Evolutionary conservation across 2,329 filamentous ascomycete species (phyloP), one percentile per base, ranked within the genome.

Genomic region (Penicillium sp.): DNA sequence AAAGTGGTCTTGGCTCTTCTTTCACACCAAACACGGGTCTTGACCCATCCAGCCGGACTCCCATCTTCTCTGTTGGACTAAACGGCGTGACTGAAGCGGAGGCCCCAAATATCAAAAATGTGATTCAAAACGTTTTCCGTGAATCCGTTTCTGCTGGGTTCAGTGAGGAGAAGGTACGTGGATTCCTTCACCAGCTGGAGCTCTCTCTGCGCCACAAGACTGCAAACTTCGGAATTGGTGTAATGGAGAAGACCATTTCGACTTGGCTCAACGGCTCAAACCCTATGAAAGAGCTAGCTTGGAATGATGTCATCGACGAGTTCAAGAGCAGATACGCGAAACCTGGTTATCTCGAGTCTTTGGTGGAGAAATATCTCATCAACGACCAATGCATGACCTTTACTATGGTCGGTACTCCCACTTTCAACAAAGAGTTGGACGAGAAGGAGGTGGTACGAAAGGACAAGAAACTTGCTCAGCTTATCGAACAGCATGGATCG

Each of bases 211-310:
- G 97, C 77, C 92, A 99, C 78, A 97, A 97, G 81, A 97, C 92
- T 0, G 91, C 94, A 54, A 92, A 89, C 68, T 99, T 99, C 70
- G 94, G 94, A 15, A 91, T 97, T 82, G 88, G 88, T 19, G 84
- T 97, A 53, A 86, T 99, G 75, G 91, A 96, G 66, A 86, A 93
- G 42, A 82, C 97, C 8, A 90, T 96, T 71, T 89, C 91, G 2
- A 88, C 89, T 58, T 99, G 94, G 94, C 97, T 99, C 76, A 96
- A 94, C 57, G 94, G 93, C 6, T 87, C 92, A 4, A 91, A 97
- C 72, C 93, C 94, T 0, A 96, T 97, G 75, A 88, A 96, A 64
- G 88, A 91, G 13, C 80, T 99, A 36, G 89, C 91, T 2, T 97
- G 93, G 91, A 94, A 96, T 67, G 89, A 94, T 43, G 91, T 91